Conservation (phyloP, 2,329 filamentous ascomycete genomes). For the Colletotrichum liaoningense region DNA sequence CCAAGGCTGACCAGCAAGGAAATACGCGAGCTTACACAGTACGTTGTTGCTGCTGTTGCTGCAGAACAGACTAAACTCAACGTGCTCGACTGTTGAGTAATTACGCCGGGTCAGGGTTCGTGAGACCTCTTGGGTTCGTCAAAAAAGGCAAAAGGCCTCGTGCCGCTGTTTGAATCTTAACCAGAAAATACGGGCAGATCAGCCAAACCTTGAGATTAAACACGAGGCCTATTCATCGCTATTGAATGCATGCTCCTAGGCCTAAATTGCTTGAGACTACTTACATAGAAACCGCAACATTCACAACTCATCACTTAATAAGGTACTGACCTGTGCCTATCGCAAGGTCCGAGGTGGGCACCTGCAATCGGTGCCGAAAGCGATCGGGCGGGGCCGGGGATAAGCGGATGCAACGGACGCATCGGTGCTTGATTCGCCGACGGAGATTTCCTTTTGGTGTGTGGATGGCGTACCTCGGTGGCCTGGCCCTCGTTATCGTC, state of each 20-base stretch:
- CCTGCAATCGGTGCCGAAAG: constrained; percentile 16
- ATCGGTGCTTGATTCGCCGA: constrained; percentile 28
- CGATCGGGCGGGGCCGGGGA: constrained; percentile 18
- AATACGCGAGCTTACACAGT: not conserved
- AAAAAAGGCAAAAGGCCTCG: constrained; percentile 9
- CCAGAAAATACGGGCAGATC: not conserved
- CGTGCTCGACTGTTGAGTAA: not conserved
- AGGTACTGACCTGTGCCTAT: not conserved
- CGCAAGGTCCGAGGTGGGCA: constrained; percentile 17
- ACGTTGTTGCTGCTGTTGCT: not conserved
- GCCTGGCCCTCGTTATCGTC: constrained; percentile 19
- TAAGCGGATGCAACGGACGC: constrained; percentile 26
- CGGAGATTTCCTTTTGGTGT: constrained; percentile 3
- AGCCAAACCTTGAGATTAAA: not conserved
- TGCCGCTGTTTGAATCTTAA: not conserved
- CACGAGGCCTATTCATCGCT: not conserved
- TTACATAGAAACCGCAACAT: not conserved
- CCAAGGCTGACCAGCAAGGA: not conserved
- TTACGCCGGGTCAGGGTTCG: not conserved
- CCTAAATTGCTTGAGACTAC: not conserved
- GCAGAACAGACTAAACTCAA: not conserved
- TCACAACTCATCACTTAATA: not conserved
- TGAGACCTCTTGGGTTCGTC: not conserved
- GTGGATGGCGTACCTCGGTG: not conserved
- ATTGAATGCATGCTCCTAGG: not conserved